A percentile compares a stretch with the other conserved stretches of the same genome.
These are phyloP conservation scores for Pyrenophora tritici-repentis DNA, from an alignment of 2,329 filamentous ascomycete species.

Conservation along the genomic window DNA sequence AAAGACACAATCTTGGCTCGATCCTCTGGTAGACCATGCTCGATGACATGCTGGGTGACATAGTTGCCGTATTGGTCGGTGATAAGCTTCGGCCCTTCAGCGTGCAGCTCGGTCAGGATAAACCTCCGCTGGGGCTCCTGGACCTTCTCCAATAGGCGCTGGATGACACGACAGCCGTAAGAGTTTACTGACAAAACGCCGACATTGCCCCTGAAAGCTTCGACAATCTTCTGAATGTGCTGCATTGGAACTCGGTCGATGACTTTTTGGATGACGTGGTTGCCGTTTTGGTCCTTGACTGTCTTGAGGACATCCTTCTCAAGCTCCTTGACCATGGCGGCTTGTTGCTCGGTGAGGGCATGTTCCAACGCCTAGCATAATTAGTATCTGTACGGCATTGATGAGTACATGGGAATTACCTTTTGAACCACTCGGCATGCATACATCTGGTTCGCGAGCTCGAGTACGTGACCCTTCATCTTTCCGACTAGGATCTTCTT, in stretches of 20 bases:
- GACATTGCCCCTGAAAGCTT: conserved; percentile 77
- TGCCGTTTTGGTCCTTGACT: conserved; percentile 87
- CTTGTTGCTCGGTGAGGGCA: conserved; percentile 89
- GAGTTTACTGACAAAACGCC: conserved; percentile 74
- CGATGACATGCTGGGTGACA: conserved; percentile 89
- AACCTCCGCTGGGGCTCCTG: conserved; percentile 70
- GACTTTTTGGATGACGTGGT: conserved; percentile 95
- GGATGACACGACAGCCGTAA: conserved; percentile 91
- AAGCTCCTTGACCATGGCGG: conserved; percentile 79
- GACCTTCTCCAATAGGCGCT: conserved; percentile 86
- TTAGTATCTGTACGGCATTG: background rate
- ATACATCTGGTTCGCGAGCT: conserved; percentile 85
- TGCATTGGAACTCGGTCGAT: conserved; percentile 79
- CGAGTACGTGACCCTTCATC: conserved; percentile 84
- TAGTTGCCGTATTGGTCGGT: conserved; percentile 94
- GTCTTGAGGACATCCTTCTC: conserved; percentile 75
- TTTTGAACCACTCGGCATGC: conserved; percentile 96
- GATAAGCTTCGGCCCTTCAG: conserved; percentile 72
- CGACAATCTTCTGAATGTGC: conserved; percentile 83
- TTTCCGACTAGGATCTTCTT: conserved; percentile 83
- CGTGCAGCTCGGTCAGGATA: conserved; percentile 80
- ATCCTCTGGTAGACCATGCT: conserved; percentile 75
- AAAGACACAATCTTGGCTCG: conserved; percentile 72
- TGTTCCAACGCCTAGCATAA: conserved; percentile 76
- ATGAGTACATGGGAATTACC: conserved; percentile 52